Conservation (phyloP, 1,139 yeast genomes). For the Candida dubliniensis region DNA sequence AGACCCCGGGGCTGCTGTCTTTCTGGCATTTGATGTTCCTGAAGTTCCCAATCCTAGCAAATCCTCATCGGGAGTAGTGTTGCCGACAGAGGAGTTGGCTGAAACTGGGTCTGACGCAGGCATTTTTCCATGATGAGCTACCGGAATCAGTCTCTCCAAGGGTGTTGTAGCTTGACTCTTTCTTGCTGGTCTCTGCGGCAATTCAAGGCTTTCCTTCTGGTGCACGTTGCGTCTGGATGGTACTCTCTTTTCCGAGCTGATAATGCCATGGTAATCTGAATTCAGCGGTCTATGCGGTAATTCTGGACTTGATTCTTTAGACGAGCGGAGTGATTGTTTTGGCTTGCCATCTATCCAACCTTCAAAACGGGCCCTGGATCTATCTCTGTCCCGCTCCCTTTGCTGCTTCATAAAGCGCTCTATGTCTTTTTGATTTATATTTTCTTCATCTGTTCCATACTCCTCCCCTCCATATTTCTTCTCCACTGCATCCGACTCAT, state of each 20-base stretch:
- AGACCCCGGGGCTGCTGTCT: slow-evolving; percentile 5
- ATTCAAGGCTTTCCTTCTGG: background rate
- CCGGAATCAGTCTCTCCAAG: background rate
- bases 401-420: slow-evolving; percentile 40
- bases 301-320: slow-evolving; percentile 1
- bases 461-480: slow-evolving; percentile 40
- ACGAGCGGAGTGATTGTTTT: background rate
- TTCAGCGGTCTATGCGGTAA: slow-evolving; percentile 6
- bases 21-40: background rate
- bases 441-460: slow-evolving; percentile 46
- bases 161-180: background rate
- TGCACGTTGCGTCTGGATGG: background rate
- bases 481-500: slow-evolving; percentile 44
- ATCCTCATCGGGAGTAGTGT: slow-evolving; percentile 22
- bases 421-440: slow-evolving; percentile 45
- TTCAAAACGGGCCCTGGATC: slow-evolving; percentile 10
- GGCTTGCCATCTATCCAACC: background rate
- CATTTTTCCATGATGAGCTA: too few relatives aligned
- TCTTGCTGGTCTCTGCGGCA: slow-evolving; percentile 2
- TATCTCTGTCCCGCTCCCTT: slow-evolving; percentile 39
- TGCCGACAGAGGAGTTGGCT: background rate
- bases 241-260: background rate
- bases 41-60: slow-evolving; percentile 21
- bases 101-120: background rate
- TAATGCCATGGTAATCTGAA: background rate